Percentiles rank a stretch among this genome's conserved stretches.
phyloP scores from a whole-genome alignment of 2,329 filamentous ascomycete species.

The Cercospora nicotianae region DNA sequence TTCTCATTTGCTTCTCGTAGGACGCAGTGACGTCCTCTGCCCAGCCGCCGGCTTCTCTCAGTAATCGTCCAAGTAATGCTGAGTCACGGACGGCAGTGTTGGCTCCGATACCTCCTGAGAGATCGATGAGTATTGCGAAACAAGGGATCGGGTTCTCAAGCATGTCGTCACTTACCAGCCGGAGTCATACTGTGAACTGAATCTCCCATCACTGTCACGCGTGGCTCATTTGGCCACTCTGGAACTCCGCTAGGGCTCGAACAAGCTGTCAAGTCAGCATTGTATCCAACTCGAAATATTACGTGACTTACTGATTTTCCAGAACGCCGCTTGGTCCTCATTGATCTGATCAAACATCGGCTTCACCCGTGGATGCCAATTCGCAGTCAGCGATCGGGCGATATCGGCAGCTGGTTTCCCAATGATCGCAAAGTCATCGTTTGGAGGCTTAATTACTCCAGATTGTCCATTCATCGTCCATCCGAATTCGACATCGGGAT shows the following conservation, averaged over 20 bases:
- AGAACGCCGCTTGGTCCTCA: conserved; percentile 60
- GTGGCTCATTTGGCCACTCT: conserved; percentile 58
- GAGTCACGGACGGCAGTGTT: conserved; percentile 60
- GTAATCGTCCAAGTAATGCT: conserved; percentile 54
- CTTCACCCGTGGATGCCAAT: conserved; percentile 59
- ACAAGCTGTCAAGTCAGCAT: conserved; percentile 42
- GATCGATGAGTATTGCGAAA: too few relatives aligned
- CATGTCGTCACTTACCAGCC: conserved; percentile 14
- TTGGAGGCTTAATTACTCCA: conserved; percentile 58
- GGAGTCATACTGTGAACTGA: conserved; percentile 61
- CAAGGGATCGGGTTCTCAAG: background rate
- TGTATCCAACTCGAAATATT: fast-evolving
- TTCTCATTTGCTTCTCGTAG: conserved; percentile 45
- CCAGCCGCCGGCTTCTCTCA: conserved; percentile 55
- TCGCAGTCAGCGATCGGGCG: conserved; percentile 54
- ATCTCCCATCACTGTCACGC: conserved; percentile 61
- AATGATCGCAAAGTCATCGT: conserved; percentile 60
- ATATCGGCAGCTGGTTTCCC: conserved; percentile 59
- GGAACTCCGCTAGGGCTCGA: conserved; percentile 61
- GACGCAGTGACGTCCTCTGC: conserved; percentile 40
- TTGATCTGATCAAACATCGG: conserved; percentile 61
- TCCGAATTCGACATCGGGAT: conserved; percentile 58
- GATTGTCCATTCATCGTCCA: conserved; percentile 64
- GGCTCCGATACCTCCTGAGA: conserved; percentile 53
- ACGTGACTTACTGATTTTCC: conserved; percentile 55